Evolutionary conservation across 805 yeast genomes (phyloP).

Genomic region (Sporopachydermia lactativora): DNA sequence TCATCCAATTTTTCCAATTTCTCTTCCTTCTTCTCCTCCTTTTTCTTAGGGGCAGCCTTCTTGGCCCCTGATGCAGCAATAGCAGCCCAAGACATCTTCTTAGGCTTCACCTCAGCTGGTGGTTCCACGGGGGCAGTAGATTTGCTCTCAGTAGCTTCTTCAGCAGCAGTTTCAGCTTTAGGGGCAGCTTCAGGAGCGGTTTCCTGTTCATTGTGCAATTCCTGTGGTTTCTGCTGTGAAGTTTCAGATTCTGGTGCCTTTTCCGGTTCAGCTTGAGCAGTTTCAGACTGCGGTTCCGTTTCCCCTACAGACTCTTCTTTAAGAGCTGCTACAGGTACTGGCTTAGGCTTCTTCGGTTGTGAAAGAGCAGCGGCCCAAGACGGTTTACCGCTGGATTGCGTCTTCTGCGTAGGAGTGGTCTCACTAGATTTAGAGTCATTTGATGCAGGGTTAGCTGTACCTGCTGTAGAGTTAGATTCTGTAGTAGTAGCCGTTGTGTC

Average conservation of each 20-base stretch:
- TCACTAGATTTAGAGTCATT: too few species aligned
- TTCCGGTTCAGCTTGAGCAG: slow-evolving; percentile 8
- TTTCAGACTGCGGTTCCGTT: slow-evolving; percentile 4
- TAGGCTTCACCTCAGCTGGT: slow-evolving; percentile 21
- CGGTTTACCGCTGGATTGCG: slow-evolving; percentile 8
- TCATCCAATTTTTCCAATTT: slow-evolving; percentile 26
- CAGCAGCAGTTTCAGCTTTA: slow-evolving; percentile 10
- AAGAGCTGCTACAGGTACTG: slow-evolving; percentile 10
- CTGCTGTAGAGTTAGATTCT: slow-evolving; percentile 15
- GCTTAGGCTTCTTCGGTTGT: slow-evolving; percentile 11
- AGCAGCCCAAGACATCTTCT: slow-evolving; percentile 52
- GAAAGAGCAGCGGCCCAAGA: slow-evolving; percentile 27
- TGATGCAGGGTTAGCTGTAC: slow-evolving; percentile 14
- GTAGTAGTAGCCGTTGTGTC: slow-evolving; percentile 14
- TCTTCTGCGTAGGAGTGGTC: slow-evolving; percentile 13
- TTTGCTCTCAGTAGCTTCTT: slow-evolving; percentile 9
- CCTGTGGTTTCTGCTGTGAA: slow-evolving; percentile 3
- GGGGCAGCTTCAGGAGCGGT: slow-evolving; percentile 5
- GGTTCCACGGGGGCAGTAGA: slow-evolving; percentile 14
- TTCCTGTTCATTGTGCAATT: too few species aligned
- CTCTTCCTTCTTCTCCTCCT: slow-evolving; percentile 15
- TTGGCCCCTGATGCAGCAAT: slow-evolving; percentile 38
- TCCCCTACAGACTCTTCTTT: slow-evolving; percentile 10
- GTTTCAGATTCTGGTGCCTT: slow-evolving; percentile 11
- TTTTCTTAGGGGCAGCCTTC: slow-evolving; percentile 19